Base-by-base conservation (phyloP, 768 basidiomycete genomes). In the Pulveroboletus sp. region DNA sequence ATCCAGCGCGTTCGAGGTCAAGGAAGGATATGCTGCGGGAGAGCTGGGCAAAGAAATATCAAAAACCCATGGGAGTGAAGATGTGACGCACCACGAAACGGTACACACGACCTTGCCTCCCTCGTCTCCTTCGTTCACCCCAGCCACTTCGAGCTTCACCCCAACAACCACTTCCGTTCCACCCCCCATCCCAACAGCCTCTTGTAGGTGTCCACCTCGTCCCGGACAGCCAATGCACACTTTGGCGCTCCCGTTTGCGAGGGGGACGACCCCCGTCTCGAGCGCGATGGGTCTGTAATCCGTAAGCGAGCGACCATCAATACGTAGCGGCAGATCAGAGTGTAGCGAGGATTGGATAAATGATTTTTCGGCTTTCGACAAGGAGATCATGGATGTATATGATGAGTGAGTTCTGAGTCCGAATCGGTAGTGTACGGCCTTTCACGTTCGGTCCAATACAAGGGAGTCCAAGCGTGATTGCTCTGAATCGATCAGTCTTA, bases 161-260 rank as follows among this genome's bases (percentile, higher is more conserved):
- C 88, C 89, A 1, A 86, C 89, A 22, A 92, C 68, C 4, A 92
- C 74, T 56, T 92, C 89, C 0, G 92, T 93, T 0, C 85, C 83
- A 19, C 64, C 87, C 55, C 91, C 86, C 2, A 89, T 76, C 51
- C 87, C 86, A 1, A 79, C 73, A 0, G 87, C 89, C 2, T 85
- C 88, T 11, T 90, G 69, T 6, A 91, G 71, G 56, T 89, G 82
- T 0, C 89, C 90, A 0, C 81, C 81, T 2, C 80, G 82, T 6
- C 78, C 79, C 72, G 71, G 22, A 75, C 69, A 51, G 71, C 89
- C 91, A n/a, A 93, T 78, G 55, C 73, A 80, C 8, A 92, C 71
- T 20, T 79, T 77, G 6, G 89, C 89, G 54, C 89, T 92, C 6
- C 92, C 92, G 51, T 93, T 92, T 17, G 91, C 86, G 6, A 90